phyloP scores from a whole-genome alignment of 1,284 basidiomycete genomes.

The Puccinia brachypodii region DNA sequence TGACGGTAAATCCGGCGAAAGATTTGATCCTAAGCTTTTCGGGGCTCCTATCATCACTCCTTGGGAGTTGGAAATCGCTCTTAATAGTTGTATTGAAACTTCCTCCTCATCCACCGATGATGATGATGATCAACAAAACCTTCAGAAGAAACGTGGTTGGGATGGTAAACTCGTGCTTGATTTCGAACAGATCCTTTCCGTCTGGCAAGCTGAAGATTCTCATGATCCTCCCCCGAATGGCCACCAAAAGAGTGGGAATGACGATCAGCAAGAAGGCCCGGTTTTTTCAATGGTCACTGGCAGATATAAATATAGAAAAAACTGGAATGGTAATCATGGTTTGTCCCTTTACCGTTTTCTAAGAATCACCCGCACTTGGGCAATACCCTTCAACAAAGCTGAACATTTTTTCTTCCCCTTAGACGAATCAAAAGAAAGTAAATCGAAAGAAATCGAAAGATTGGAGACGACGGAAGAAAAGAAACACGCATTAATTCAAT shows the following conservation, averaged over 20 bases:
- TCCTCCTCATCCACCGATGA: slow-evolving; percentile 54
- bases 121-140: slow-evolving; percentile 49
- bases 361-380: background rate
- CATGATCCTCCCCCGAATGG: slow-evolving; percentile 20
- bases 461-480: slow-evolving; percentile 18
- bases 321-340: slow-evolving; percentile 33
- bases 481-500: slow-evolving; percentile 47
- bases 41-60: slow-evolving; percentile 88
- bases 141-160: slow-evolving; percentile 62
- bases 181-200: slow-evolving; percentile 69
- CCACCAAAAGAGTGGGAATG: background rate
- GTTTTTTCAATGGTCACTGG: slow-evolving; percentile 41
- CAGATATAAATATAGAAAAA: slow-evolving; percentile 42
- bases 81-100: slow-evolving; percentile 65
- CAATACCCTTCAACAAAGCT: too few species aligned
- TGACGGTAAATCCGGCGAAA: slow-evolving; percentile 9
- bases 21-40: slow-evolving; percentile 80
- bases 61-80: slow-evolving; percentile 82
- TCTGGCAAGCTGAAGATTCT: slow-evolving; percentile 55
- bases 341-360: background rate
- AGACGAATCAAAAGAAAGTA: background rate
- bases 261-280: slow-evolving; percentile 21
- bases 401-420: background rate
- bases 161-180: slow-evolving; percentile 77
- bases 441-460: slow-evolving; percentile 10